Percentiles rank a stretch among this genome's conserved stretches.
Conservation (phyloP, 768 basidiomycete species). For the Rhizopogon salebrosus region DNA sequence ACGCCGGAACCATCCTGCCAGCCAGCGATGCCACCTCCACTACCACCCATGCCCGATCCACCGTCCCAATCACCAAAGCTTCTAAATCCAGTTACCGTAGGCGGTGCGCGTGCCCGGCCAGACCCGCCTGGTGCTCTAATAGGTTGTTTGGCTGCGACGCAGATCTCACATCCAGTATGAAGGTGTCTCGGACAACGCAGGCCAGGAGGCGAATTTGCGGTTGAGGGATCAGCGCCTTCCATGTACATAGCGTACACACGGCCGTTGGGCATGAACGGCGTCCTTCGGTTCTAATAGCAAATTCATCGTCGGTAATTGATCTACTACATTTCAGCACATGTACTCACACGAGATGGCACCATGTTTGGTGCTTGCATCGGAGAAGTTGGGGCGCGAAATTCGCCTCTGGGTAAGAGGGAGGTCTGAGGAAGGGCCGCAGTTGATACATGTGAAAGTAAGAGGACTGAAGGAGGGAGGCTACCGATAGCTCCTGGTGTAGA, state of each 20-base stretch:
- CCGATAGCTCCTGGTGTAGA: constrained; percentile 11
- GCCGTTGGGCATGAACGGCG: constrained; percentile 24
- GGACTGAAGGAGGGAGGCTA: constrained; percentile 25
- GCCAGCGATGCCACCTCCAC: constrained; percentile 53
- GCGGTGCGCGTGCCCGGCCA: constrained; percentile 13
- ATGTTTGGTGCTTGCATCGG: not conserved
- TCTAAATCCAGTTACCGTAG: not conserved
- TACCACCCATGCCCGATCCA: constrained; percentile 20
- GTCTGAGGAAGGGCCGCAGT: constrained; percentile 9
- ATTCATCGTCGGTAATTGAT: constrained; percentile 5
- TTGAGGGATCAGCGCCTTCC: constrained; percentile 55
- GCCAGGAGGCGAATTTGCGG: constrained; percentile 56
- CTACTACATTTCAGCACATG: not conserved
- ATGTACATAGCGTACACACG: constrained; percentile 50
- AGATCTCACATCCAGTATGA: constrained; percentile 70
- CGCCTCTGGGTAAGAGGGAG: constrained; percentile 4
- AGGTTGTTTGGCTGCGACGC: constrained; percentile 53
- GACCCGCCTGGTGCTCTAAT: constrained; percentile 22
- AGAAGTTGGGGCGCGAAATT: not conserved
- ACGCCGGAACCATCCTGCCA: constrained; percentile 75
- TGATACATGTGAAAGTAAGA: constrained; percentile 25
- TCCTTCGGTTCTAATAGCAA: not conserved
- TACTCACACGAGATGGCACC: not conserved
- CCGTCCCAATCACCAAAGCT: constrained; percentile 21
- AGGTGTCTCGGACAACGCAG: constrained; percentile 72